Evolutionary conservation across 2,329 filamentous ascomycete species (phyloP), one percentile per base, ranked within the genome.

Genomic region (Xylaria sp.): DNA sequence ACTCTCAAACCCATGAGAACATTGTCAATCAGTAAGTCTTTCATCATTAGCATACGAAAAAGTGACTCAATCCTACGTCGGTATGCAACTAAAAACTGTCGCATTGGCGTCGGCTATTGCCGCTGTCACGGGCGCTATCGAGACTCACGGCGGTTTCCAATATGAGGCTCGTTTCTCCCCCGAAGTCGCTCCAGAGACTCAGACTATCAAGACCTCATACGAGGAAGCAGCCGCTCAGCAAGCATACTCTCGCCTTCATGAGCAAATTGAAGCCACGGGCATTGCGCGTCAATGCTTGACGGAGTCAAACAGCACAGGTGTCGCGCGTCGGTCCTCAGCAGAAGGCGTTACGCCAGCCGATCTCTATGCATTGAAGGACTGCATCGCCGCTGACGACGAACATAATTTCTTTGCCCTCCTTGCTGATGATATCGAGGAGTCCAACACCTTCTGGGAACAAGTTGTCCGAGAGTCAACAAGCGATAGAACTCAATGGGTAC

Each of bases 301-400:
- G n/a, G 33, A 37, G n/a, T 17, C 47, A n/a, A n/a, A n/a, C n/a
- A n/a, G n/a, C n/a, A n/a, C n/a, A n/a, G n/a, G n/a, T n/a, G n/a
- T n/a, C n/a, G n/a, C n/a, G n/a, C n/a, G n/a, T n/a, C n/a, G n/a
- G n/a, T n/a, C n/a, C n/a, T n/a, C n/a, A n/a, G n/a, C n/a, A 29
- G 53, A 23, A 25, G 55, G 43, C 37, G 13, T 27, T 3, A 13
- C 33, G 21, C 60, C 58, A n/a, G 56, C 47, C 11, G 49, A 43
- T 31, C 29, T 66, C 21, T 62, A 66, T 38, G 54, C 61, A 3
- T 55, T 66, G 7, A 66, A 66, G 29, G 54, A 64, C 17, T 66
- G 64, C 46, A 58, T 66, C 29, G 44, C 17, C 27, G 48, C 44
- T 3, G 58, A 66, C n/a, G 40, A 60, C 27, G 41, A 55, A 37